These are phyloP conservation scores for Camellia lanceoleosa DNA, from an alignment of 148 eudicot species.

Conservation along the genomic window DNA sequence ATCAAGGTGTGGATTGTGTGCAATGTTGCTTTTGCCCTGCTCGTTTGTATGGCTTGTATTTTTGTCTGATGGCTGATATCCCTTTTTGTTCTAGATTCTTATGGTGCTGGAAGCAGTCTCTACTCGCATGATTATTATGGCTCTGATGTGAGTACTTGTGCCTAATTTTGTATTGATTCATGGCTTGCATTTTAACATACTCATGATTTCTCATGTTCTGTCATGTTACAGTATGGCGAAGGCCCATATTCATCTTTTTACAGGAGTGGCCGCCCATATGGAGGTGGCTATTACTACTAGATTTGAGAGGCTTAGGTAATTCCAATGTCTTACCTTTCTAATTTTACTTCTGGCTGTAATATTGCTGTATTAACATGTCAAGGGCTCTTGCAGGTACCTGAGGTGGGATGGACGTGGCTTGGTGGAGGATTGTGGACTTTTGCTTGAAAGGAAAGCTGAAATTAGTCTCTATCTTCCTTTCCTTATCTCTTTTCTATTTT, in stretches of 20 bases:
- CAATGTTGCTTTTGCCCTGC: slow-evolving; percentile 7
- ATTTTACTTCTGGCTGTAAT: slow-evolving; percentile 3
- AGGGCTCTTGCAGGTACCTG: slow-evolving; percentile 22
- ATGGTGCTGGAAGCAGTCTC: slow-evolving; percentile 45
- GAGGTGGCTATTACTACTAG: slow-evolving; percentile 66
- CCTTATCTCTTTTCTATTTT: slow-evolving; percentile 10
- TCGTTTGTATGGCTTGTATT: not conserved
- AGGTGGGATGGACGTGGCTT: slow-evolving; percentile 8
- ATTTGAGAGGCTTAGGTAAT: slow-evolving; percentile 29
- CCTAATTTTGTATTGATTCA: slow-evolving; percentile 1
- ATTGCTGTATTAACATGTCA: slow-evolving; percentile 7
- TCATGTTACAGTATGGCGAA: slow-evolving; percentile 48
- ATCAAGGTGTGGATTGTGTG: slow-evolving; percentile 44
- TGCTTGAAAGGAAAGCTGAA: slow-evolving; percentile 27
- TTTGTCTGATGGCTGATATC: not conserved
- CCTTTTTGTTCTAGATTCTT: slow-evolving; percentile 34
- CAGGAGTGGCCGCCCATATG: slow-evolving; percentile 55
- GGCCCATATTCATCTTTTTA: slow-evolving; percentile 51
- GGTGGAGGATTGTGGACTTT: slow-evolving; percentile 10
- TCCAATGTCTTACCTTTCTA: not conserved
- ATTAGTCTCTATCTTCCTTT: slow-evolving; percentile 7
- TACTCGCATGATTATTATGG: slow-evolving; percentile 66
- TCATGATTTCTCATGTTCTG: slow-evolving; percentile 7
- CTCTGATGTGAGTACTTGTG: slow-evolving; percentile 50
- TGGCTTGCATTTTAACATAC: not conserved